phyloP scores from a whole-genome alignment of 345 rosid species.

The Sonneratia caseolaris region DNA sequence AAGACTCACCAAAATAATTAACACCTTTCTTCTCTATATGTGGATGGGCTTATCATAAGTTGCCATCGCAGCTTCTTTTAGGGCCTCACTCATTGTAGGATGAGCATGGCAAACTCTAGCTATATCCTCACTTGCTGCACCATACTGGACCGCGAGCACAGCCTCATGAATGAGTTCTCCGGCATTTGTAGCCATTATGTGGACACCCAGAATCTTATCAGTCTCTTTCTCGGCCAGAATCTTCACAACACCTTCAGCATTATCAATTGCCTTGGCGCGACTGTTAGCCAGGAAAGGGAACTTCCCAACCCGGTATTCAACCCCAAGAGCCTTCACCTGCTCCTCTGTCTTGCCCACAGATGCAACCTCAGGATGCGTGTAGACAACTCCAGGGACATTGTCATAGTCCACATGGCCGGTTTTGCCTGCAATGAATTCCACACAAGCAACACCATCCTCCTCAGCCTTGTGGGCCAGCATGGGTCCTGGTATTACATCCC shows the following conservation, averaged over 20 bases:
- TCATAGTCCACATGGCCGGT: constrained; percentile 95
- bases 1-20: neutral
- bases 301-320: constrained; percentile 78
- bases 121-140: constrained; percentile 87
- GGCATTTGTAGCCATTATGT: constrained; percentile 89
- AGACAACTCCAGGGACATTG: constrained; percentile 94
- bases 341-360: constrained; percentile 97
- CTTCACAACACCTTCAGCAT: constrained; percentile 85
- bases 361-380: constrained; percentile 97
- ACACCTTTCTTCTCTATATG: constrained; percentile 14
- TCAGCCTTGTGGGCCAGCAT: constrained; percentile 99
- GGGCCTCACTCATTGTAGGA: constrained; percentile 99
- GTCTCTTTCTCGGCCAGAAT: constrained; percentile 93
- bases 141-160: constrained; percentile 71
- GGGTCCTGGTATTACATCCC: constrained; percentile 98
- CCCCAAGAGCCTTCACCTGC: constrained; percentile 77
- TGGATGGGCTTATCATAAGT: constrained; percentile 98
- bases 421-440: constrained; percentile 91
- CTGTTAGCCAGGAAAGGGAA: constrained; percentile 98
- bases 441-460: constrained; percentile 96
- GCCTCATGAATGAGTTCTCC: constrained; percentile 99
- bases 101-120: constrained; percentile 98
- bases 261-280: constrained; percentile 95
- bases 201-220: constrained; percentile 89
- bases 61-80: constrained; percentile 99